Percentiles rank a stretch among this genome's conserved stretches.
phyloP scores from a whole-genome alignment of 495 filamentous ascomycete genomes.

The Chaetomidium leptoderma region DNA sequence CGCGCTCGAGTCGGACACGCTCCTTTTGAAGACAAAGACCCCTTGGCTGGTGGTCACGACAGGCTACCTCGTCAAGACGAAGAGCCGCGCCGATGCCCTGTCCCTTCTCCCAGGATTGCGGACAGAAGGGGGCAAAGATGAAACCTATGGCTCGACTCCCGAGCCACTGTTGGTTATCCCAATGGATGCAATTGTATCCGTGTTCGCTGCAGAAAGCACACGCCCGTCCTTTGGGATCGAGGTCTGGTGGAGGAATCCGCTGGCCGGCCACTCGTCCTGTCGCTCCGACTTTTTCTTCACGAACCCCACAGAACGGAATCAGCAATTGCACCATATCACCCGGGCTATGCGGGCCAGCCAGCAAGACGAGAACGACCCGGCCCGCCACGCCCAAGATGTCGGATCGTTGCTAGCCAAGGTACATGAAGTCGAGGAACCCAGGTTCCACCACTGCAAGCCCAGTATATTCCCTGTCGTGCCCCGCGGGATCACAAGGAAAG shows the following conservation, averaged over 20 bases:
- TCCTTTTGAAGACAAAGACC: constrained; percentile 78
- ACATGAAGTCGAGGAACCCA: constrained; percentile 59
- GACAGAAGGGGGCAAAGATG: constrained; percentile 11
- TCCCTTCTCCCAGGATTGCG: constrained; percentile 38
- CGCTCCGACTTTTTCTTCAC: constrained; percentile 61
- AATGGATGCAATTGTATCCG: constrained; percentile 68
- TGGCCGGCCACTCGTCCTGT: constrained; percentile 49
- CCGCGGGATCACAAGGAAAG: constrained; percentile 52
- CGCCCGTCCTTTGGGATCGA: constrained; percentile 76
- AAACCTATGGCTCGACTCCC: constrained; percentile 17
- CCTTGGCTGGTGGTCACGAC: constrained; percentile 91
- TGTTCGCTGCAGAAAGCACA: constrained; percentile 74
- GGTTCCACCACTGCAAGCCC: constrained; percentile 66
- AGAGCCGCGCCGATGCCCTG: constrained; percentile 60
- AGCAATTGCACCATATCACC: constrained; percentile 69
- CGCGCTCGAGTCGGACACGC: constrained; percentile 72
- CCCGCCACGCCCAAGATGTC: constrained; percentile 56
- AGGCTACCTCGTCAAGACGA: constrained; percentile 76
- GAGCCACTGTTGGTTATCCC: constrained; percentile 48
- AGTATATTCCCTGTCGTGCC: constrained; percentile 83
- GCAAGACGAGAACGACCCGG: constrained; percentile 37
- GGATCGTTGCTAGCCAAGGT: constrained; percentile 61
- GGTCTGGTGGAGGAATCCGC: constrained; percentile 66
- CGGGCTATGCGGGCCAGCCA: constrained; percentile 49
- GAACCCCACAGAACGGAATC: constrained; percentile 66